phyloP scores from a whole-genome alignment of 75 land plant genomes.

The Isoetes taiwanensis region DNA sequence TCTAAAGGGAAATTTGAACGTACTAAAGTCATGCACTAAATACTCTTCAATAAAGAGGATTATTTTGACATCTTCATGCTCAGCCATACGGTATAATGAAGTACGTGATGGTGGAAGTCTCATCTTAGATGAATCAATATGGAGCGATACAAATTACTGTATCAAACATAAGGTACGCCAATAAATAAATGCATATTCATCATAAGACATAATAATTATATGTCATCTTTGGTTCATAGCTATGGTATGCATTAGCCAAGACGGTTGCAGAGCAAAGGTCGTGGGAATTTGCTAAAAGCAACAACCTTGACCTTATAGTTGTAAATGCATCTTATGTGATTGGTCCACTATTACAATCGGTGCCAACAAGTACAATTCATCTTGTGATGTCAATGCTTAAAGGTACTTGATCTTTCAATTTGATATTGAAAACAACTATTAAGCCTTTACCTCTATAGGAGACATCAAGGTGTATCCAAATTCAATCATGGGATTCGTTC shows the following conservation, averaged over 20 bases:
- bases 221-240: constrained; percentile 17
- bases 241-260: constrained; percentile 91
- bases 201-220: neutral
- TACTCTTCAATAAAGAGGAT: constrained; percentile 43
- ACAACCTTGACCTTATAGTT: constrained; percentile 62
- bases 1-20: constrained; percentile 59
- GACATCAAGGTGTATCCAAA: constrained; percentile 42
- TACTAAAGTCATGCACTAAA: constrained; percentile 56
- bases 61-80: constrained; percentile 84
- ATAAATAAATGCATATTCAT: neutral
- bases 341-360: constrained; percentile 59
- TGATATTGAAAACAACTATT: neutral
- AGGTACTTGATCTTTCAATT: constrained; percentile 27
- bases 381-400: constrained; percentile 39
- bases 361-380: constrained; percentile 71
- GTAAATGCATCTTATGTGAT: constrained; percentile 77
- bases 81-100: constrained; percentile 65
- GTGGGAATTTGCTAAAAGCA: constrained; percentile 44
- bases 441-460: constrained; percentile 1
- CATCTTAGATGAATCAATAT: constrained; percentile 55
- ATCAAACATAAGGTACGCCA: constrained; percentile 39
- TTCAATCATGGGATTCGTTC: constrained; percentile 61
- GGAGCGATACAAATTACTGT: constrained; percentile 74
- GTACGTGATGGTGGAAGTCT: constrained; percentile 26
- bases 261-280: constrained; percentile 72